Conservation (phyloP, 2,329 filamentous ascomycete genomes). For the Thelonectria olida region DNA sequence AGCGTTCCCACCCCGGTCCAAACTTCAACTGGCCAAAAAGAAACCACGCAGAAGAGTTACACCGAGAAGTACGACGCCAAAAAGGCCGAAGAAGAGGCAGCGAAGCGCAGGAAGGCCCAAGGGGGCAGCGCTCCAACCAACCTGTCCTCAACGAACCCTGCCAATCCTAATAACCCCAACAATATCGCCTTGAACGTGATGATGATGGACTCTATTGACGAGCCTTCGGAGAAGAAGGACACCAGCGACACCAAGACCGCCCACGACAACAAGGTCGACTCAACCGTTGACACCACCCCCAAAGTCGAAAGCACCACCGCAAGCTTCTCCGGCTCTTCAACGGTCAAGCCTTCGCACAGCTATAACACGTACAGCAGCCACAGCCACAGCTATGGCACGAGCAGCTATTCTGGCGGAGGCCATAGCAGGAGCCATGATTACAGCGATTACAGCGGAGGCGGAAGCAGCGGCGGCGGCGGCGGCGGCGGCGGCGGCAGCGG, state of each 20-base stretch:
- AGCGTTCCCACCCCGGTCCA: not conserved
- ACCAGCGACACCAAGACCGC: not conserved
- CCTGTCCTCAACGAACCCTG: not conserved
- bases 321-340: not conserved
- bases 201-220: not conserved
- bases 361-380: not conserved
- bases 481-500: not conserved
- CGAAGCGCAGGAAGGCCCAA: not conserved
- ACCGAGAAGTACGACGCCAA: not conserved
- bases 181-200: not conserved
- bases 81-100: not conserved
- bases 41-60: not conserved
- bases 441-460: not conserved
- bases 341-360: not conserved
- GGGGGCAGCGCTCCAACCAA: not conserved
- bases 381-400: not conserved
- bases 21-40: not conserved
- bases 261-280: not conserved
- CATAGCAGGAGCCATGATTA: not conserved
- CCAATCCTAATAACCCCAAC: not conserved
- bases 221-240: not conserved
- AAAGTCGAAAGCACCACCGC: not conserved
- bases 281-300: not conserved
- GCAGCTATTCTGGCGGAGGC: not conserved
- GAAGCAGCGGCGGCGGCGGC: not conserved